A percentile compares a stretch with the other conserved stretches of the same genome.
phyloP scores from a whole-genome alignment of 495 filamentous ascomycete genomes.

The Baudoinia panamericana region DNA sequence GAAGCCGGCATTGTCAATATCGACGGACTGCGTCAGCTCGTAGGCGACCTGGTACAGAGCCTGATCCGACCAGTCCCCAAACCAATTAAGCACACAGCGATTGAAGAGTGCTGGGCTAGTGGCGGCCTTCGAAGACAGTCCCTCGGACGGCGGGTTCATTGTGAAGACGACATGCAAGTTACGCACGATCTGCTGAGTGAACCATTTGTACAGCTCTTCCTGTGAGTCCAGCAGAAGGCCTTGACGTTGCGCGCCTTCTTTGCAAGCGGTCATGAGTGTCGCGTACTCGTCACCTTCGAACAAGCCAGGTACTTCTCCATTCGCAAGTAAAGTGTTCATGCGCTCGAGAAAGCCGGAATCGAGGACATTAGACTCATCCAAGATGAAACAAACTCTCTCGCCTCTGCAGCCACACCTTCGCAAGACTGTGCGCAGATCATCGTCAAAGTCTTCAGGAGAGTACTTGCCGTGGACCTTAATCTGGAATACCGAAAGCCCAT shows the following conservation, averaged over 20 bases:
- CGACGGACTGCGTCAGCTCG: conserved; percentile 88
- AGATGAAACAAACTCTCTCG: conserved; percentile 99
- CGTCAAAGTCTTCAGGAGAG: conserved; percentile 96
- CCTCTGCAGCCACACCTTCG: conserved; percentile 92
- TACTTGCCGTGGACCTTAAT: conserved; percentile 99
- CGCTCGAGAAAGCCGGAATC: conserved; percentile 97
- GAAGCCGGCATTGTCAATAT: conserved; percentile 78
- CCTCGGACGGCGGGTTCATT: conserved; percentile 98
- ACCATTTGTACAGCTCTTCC: conserved; percentile 99
- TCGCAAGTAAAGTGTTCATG: conserved; percentile 97
- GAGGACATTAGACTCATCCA: conserved; percentile 97
- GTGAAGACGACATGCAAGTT: conserved; percentile 98
- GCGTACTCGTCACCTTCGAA: conserved; percentile 97
- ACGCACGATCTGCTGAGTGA: conserved; percentile 97
- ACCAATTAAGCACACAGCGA: conserved; percentile 98
- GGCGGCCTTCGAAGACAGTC: conserved; percentile 85
- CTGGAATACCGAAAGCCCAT: conserved; percentile 95
- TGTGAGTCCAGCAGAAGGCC: conserved; percentile 89
- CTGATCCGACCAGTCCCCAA: conserved; percentile 98
- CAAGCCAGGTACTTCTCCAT: conserved; percentile 92
- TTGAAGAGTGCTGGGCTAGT: conserved; percentile 98
- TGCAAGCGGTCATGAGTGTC: conserved; percentile 94
- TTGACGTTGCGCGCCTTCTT: conserved; percentile 93
- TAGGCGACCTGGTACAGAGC: conserved; percentile 95
- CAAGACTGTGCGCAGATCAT: conserved; percentile 86